Evolutionary conservation across 139 green algal species (phyloP).

Genomic region (Chlamydomonas sphaeroides): DNA sequence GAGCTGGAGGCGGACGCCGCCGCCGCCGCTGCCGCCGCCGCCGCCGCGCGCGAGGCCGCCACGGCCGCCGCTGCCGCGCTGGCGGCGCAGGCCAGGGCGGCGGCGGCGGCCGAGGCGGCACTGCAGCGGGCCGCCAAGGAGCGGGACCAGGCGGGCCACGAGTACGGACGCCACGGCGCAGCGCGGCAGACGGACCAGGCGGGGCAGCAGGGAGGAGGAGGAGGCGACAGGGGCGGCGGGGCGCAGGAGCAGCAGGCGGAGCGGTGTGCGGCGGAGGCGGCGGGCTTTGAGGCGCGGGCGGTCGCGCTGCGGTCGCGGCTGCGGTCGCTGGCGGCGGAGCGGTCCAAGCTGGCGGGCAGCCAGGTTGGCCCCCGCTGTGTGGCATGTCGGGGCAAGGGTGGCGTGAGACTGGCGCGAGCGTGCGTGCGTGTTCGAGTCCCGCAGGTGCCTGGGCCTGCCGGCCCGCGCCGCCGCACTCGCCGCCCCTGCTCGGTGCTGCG

Average conservation of each 20-base stretch:
- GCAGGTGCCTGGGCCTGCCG: too few relatives aligned
- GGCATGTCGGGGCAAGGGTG: too few relatives aligned
- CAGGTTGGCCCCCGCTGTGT: slow-evolving; percentile 8
- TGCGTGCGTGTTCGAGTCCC: too few relatives aligned
- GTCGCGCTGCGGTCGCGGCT: neutral
- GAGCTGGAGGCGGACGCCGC: neutral
- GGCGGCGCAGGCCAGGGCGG: neutral
- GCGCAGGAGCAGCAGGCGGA: neutral
- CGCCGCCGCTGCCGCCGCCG: neutral
- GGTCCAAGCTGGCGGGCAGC: neutral
- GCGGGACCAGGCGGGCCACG: neutral
- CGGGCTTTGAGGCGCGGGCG: neutral
- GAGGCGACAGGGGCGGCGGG: neutral
- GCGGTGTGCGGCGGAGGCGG: neutral
- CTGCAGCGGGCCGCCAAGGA: neutral
- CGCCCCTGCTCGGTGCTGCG: too few relatives aligned
- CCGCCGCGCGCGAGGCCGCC: neutral
- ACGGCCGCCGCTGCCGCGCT: neutral
- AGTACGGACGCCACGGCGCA: neutral
- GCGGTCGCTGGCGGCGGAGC: slow-evolving; percentile 25
- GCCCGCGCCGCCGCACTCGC: too few relatives aligned
- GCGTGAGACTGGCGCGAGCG: too few relatives aligned
- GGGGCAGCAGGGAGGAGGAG: neutral
- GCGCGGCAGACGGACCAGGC: neutral
- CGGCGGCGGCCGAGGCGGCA: neutral